Evolutionary conservation across 176 grass and related monocot genomes (phyloP).

Genomic region (Cocos nucifera): DNA sequence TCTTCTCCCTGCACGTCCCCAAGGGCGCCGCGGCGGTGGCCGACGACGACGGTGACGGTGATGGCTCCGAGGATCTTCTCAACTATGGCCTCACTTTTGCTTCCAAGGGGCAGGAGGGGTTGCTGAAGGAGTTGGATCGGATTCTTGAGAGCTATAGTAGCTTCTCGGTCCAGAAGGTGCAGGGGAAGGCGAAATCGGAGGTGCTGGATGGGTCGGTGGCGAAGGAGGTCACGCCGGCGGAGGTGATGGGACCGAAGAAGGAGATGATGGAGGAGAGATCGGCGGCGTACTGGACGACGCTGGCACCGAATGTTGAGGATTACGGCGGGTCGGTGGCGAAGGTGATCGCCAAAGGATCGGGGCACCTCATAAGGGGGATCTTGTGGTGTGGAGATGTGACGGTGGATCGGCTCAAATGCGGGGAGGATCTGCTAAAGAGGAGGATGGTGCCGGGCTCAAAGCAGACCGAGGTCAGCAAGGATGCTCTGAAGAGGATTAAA

Average conservation of each 20-base stretch:
- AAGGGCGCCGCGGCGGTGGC: too few relatives aligned
- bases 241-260: constrained; percentile 66
- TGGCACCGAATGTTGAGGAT: constrained; percentile 92
- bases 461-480: constrained; percentile 47
- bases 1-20: constrained; percentile 89
- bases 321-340: constrained; percentile 65
- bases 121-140: constrained; percentile 48
- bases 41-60: constrained; percentile 16
- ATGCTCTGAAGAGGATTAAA: constrained; percentile 76
- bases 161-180: constrained; percentile 79
- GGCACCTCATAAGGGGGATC: constrained; percentile 69
- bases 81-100: constrained; percentile 92
- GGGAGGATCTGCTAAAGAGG: constrained; percentile 52
- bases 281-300: constrained; percentile 84
- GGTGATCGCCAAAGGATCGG: constrained; percentile 60
- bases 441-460: constrained; percentile 36
- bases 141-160: constrained; percentile 71
- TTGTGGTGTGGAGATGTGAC: constrained; percentile 94
- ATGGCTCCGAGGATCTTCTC: constrained; percentile 29
- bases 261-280: constrained; percentile 60
- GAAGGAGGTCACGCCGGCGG: constrained; percentile 56
- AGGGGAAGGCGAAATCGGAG: constrained; percentile 25
- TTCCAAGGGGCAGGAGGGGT: constrained; percentile 52
- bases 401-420: constrained; percentile 40
- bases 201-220: constrained; percentile 56